Evolutionary conservation across 202 grass and related monocot genomes (phyloP).

Genomic region (Hordeum pubiflorum): DNA sequence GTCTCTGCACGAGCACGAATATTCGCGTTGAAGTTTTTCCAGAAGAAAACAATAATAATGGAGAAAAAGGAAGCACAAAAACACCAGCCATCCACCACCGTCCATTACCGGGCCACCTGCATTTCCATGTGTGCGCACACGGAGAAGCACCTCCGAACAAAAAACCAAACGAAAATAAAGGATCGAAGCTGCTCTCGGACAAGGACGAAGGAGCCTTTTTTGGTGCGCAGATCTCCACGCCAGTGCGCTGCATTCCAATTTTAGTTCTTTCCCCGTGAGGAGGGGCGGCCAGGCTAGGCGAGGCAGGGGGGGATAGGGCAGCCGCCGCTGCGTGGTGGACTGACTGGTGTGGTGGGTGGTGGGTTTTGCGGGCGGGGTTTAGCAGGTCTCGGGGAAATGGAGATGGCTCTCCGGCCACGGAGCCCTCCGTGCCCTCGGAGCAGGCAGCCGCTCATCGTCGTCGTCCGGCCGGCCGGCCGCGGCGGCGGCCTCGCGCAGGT

Average conservation of each 20-base stretch:
- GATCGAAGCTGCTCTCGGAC: background rate
- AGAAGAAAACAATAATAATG: no score
- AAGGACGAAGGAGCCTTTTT: background rate
- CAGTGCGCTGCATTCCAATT: background rate
- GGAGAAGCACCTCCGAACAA: background rate
- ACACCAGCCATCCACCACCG: background rate
- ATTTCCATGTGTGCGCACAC: background rate
- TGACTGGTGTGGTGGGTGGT: background rate
- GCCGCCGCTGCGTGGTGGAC: background rate
- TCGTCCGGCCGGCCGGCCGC: background rate
- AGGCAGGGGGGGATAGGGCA: background rate
- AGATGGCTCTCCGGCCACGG: slow-evolving; percentile 26
- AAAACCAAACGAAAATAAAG: background rate
- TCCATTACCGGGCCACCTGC: background rate
- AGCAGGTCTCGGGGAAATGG: slow-evolving; percentile 14
- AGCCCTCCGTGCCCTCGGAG: slow-evolving; percentile 3
- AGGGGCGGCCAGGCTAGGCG: background rate
- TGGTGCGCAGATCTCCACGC: background rate
- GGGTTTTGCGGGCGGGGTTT: slow-evolving; percentile 7
- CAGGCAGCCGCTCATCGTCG: background rate
- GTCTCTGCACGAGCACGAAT: background rate
- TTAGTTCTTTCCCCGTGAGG: background rate
- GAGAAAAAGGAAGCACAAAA: background rate
- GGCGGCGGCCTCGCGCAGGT: background rate
- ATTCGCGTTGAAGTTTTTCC: background rate